Percentiles rank a stretch among this genome's conserved stretches.
These are phyloP conservation scores for Podochytrium sp. DNA, from an alignment of 192 early-diverging fungal species.

Conservation along the genomic window DNA sequence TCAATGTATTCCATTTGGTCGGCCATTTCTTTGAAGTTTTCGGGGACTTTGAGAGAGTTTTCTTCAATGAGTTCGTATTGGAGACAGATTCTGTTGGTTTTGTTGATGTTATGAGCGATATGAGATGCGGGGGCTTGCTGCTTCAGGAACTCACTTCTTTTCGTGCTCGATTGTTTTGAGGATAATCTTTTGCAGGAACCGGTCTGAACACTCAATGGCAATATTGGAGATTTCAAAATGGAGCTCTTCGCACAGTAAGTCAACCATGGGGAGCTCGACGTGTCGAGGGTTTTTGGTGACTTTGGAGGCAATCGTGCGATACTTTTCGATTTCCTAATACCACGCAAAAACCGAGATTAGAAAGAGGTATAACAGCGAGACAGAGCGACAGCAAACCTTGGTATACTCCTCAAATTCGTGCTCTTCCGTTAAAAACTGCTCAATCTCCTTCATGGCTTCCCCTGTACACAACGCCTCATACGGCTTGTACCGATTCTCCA, in stretches of 20 bases:
- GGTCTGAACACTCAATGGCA: constrained; percentile 48
- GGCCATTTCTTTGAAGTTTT: constrained; percentile 70
- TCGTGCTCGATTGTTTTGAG: constrained; percentile 55
- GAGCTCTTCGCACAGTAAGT: constrained; percentile 56
- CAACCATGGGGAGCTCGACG: constrained; percentile 58
- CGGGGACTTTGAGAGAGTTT: constrained; percentile 54
- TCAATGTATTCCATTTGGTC: constrained; percentile 68
- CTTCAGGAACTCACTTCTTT: constrained; percentile 34
- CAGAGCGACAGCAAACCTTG: constrained; percentile 22
- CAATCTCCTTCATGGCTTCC: constrained; percentile 37
- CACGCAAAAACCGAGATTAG: neutral
- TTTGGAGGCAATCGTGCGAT: constrained; percentile 38
- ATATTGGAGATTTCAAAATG: constrained; percentile 47
- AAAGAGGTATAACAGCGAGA: neutral
- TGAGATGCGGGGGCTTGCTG: neutral
- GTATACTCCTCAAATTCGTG: constrained; percentile 61
- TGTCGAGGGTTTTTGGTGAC: constrained; percentile 45
- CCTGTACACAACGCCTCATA: constrained; percentile 47
- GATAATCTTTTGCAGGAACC: constrained; percentile 54
- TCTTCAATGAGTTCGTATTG: constrained; percentile 58
- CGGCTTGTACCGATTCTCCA: constrained; percentile 44
- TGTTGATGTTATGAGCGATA: neutral
- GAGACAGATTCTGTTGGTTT: constrained; percentile 52
- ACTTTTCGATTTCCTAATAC: constrained; percentile 61
- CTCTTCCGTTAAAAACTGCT: constrained; percentile 46